Evolutionary conservation across 1,284 basidiomycete species (phyloP).

Genomic region (Ceratobasidium sp.): DNA sequence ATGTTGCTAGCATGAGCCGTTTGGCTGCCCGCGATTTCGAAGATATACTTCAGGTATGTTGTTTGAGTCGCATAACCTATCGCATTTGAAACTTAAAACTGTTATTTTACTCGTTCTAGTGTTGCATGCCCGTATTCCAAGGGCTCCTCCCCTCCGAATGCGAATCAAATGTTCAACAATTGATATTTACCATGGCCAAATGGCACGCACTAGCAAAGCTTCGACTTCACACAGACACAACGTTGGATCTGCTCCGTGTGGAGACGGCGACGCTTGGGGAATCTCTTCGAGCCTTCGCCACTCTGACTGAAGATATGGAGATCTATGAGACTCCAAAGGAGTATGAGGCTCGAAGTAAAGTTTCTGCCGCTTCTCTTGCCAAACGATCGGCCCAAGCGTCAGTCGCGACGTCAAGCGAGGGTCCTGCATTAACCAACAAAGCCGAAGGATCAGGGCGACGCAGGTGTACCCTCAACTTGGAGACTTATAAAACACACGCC

Average conservation of each 20-base stretch:
- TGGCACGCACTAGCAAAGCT: constrained; percentile 60
- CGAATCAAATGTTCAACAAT: constrained; percentile 52
- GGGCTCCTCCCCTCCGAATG: constrained; percentile 53
- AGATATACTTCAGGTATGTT: constrained; percentile 27
- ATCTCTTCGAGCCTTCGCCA: constrained; percentile 50
- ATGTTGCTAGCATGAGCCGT: constrained; percentile 44
- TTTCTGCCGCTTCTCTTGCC: not conserved
- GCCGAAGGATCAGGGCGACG: not conserved
- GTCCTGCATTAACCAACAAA: not conserved
- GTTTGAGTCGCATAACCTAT: not conserved
- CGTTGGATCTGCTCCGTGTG: constrained; percentile 51
- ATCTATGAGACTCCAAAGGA: constrained; percentile 55
- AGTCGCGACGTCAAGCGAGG: not conserved
- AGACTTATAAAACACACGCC: constrained; percentile 57
- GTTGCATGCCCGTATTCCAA: constrained; percentile 60
- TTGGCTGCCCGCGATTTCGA: constrained; percentile 47
- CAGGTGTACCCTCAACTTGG: constrained; percentile 52
- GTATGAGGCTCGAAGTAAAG: constrained; percentile 46
- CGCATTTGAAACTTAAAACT: not conserved
- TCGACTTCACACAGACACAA: constrained; percentile 54
- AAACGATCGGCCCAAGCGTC: constrained; percentile 8
- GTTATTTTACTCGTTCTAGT: not conserved
- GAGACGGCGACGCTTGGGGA: constrained; percentile 52
- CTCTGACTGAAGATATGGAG: constrained; percentile 49
- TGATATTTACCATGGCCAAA: constrained; percentile 53